Evolutionary conservation across 2,329 filamentous ascomycete genomes (phyloP).

Genomic region (Stachybotrys echinatus): DNA sequence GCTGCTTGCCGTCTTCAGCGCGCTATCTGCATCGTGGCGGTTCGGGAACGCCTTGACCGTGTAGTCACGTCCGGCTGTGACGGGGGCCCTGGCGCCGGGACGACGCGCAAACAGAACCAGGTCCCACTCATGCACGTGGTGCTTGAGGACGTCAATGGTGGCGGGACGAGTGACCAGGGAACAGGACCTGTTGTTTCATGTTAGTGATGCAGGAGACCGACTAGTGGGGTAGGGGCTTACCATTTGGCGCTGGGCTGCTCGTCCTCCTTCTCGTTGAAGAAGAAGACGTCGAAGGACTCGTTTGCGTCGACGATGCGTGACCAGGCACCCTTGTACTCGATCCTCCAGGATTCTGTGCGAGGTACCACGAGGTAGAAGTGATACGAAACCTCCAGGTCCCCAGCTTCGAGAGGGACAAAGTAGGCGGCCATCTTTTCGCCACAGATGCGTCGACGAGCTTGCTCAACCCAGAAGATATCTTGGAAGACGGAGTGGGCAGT

Average conservation of each 20-base stretch:
- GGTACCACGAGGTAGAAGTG: constrained; percentile 1
- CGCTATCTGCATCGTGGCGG: background rate
- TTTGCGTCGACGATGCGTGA: background rate
- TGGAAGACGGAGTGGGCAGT: constrained; percentile 6
- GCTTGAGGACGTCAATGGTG: background rate
- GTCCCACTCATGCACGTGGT: background rate
- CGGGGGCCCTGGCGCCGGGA: background rate
- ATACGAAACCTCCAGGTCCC: background rate
- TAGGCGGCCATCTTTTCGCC: constrained; percentile 2
- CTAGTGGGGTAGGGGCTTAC: background rate
- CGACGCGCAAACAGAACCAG: constrained; percentile 1
- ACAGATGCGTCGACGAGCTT: background rate
- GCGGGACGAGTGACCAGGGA: background rate
- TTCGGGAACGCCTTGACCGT: constrained; percentile 3
- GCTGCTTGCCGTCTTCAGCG: background rate
- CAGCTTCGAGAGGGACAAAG: background rate
- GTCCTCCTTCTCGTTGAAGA: background rate
- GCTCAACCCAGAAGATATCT: constrained; percentile 5
- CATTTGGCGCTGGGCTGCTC: background rate
- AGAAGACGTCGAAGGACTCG: background rate
- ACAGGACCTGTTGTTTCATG: too few relatives aligned
- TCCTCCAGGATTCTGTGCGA: background rate
- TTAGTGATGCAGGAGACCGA: background rate
- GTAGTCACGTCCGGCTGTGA: too few relatives aligned
- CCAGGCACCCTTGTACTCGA: background rate